Percentiles rank a stretch among this genome's conserved stretches.
phyloP scores from a whole-genome alignment of 1,139 yeast genomes.

The Kluyveromyces marxianus region DNA sequence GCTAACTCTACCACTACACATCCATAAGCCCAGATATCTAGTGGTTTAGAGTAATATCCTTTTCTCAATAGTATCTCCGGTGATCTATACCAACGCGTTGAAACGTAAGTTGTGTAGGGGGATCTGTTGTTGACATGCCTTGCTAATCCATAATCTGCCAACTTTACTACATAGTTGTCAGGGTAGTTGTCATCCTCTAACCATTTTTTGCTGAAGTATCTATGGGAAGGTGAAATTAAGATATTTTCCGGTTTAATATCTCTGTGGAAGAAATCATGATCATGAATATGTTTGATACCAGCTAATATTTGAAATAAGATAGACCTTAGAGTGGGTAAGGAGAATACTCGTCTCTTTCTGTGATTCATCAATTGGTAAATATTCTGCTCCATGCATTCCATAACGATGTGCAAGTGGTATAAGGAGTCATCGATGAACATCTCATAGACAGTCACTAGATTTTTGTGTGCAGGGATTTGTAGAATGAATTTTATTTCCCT shows the following conservation, averaged over 20 bases:
- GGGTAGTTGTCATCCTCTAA: conserved; percentile 26
- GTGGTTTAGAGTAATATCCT: conserved; percentile 59
- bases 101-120: conserved; percentile 72
- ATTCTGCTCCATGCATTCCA: conserved; percentile 85
- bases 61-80: conserved; percentile 81
- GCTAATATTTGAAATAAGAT: conserved; percentile 63
- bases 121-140: conserved; percentile 49
- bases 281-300: conserved; percentile 80
- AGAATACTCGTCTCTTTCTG: conserved; percentile 44
- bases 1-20: conserved; percentile 77
- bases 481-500: conserved; percentile 72
- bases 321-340: conserved; percentile 53
- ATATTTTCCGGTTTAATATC: conserved; percentile 93
- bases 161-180: conserved; percentile 59
- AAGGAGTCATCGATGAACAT: conserved; percentile 60
- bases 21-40: conserved; percentile 95
- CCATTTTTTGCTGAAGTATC: conserved; percentile 42
- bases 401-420: conserved; percentile 64
- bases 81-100: conserved; percentile 94
- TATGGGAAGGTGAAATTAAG: conserved; percentile 51
- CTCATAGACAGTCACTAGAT: conserved; percentile 68
- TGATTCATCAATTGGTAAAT: conserved; percentile 63
- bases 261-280: conserved; percentile 68
- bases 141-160: conserved; percentile 90
- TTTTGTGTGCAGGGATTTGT: conserved; percentile 62